A percentile compares a stretch with the other conserved stretches of the same genome.
Conservation (phyloP, 1,284 basidiomycete genomes). For the Cryptococcus wingfieldii region DNA sequence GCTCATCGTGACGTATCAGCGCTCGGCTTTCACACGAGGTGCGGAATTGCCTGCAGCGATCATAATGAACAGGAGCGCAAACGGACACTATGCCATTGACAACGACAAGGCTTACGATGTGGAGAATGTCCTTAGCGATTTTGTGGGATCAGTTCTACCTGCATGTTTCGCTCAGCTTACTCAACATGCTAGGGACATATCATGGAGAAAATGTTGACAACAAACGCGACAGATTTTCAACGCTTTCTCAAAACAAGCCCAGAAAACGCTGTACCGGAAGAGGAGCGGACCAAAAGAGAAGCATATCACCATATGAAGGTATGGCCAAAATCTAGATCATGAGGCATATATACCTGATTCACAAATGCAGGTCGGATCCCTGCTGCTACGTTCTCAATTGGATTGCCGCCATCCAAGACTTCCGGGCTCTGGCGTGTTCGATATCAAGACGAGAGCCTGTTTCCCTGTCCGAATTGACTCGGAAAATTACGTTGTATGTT, state of each 20-base stretch:
- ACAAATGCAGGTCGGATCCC: slow-evolving; percentile 58
- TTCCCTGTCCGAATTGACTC: slow-evolving; percentile 80
- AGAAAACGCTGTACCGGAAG: slow-evolving; percentile 42
- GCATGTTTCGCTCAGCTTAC: slow-evolving; percentile 2
- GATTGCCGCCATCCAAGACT: slow-evolving; percentile 78
- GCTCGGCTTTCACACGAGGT: slow-evolving; percentile 67
- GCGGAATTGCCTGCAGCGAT: slow-evolving; percentile 76
- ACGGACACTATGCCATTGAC: slow-evolving; percentile 74
- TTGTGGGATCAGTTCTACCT: slow-evolving; percentile 53
- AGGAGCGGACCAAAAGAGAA: slow-evolving; percentile 54
- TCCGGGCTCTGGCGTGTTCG: slow-evolving; percentile 87
- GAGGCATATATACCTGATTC: not conserved
- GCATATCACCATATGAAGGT: slow-evolving; percentile 82
- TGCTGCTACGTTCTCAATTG: slow-evolving; percentile 92
- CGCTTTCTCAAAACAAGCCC: slow-evolving; percentile 57
- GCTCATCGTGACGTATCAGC: slow-evolving; percentile 47
- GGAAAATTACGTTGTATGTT: slow-evolving; percentile 71
- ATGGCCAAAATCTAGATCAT: slow-evolving; percentile 13
- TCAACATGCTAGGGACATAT: slow-evolving; percentile 63
- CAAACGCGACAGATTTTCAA: slow-evolving; percentile 62
- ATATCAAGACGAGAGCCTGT: slow-evolving; percentile 91
- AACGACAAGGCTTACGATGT: slow-evolving; percentile 57
- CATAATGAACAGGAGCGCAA: slow-evolving; percentile 56
- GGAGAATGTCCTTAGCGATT: slow-evolving; percentile 72
- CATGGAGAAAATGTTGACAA: slow-evolving; percentile 83